Evolutionary conservation across 2,329 filamentous ascomycete genomes (phyloP).

Genomic region (Alternaria sp.): DNA sequence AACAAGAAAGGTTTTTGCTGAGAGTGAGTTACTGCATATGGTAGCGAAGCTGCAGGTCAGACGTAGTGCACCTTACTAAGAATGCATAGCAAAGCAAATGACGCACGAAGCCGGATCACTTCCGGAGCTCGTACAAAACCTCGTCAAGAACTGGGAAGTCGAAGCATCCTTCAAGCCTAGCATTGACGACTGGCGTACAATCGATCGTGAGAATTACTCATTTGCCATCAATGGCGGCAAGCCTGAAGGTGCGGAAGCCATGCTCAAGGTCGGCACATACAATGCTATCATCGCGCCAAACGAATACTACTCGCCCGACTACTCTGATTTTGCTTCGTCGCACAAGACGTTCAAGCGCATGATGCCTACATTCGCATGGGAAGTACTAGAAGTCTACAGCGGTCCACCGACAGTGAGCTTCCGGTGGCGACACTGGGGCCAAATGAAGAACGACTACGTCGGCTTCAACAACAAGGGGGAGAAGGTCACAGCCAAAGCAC

Average conservation of each 20-base stretch:
- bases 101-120: constrained; percentile 65
- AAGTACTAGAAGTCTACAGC: constrained; percentile 72
- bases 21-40: constrained; percentile 57
- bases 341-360: constrained; percentile 77
- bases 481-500: constrained; percentile 68
- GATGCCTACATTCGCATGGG: constrained; percentile 78
- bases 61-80: constrained; percentile 1
- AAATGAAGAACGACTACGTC: constrained; percentile 72
- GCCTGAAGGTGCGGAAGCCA: constrained; percentile 66
- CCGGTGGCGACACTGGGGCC: constrained; percentile 73
- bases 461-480: constrained; percentile 69
- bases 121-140: constrained; percentile 69
- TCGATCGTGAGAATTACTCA: constrained; percentile 66
- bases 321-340: constrained; percentile 68
- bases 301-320: constrained; percentile 69
- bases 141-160: constrained; percentile 78
- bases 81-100: constrained; percentile 62
- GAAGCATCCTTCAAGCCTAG: constrained; percentile 73
- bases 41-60: not conserved
- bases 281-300: constrained; percentile 71
- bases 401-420: constrained; percentile 69
- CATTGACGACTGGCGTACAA: constrained; percentile 70
- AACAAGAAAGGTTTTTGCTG: constrained; percentile 66
- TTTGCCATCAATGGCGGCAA: constrained; percentile 71
- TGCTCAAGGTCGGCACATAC: constrained; percentile 74